Percentiles rank a stretch among this genome's conserved stretches.
Conservation (phyloP, 1,139 yeast genomes). For the Taphrina pruni region DNA sequence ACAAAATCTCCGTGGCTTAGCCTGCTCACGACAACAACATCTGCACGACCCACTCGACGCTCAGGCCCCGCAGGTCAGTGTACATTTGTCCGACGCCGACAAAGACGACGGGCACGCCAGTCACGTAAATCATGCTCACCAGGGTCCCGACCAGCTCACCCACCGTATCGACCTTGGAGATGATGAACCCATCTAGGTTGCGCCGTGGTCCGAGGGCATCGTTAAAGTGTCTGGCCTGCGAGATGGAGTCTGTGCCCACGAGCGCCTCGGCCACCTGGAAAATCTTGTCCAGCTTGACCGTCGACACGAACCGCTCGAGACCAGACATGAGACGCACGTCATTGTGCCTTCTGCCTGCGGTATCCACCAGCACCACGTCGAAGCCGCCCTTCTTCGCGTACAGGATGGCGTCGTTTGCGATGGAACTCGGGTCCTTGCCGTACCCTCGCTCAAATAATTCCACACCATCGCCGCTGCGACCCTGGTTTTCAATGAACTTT, state of each 20-base stretch:
- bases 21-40: constrained; percentile 56
- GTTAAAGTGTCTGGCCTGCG: constrained; percentile 91
- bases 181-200: constrained; percentile 84
- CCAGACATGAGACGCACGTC: constrained; percentile 97
- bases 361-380: constrained; percentile 90
- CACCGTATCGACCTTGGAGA: constrained; percentile 95
- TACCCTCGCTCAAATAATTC: constrained; percentile 93
- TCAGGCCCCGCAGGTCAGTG: constrained; percentile 89
- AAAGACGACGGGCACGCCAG: constrained; percentile 91
- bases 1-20: background rate
- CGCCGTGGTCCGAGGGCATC: constrained; percentile 88
- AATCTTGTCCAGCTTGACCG: constrained; percentile 93
- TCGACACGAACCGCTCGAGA: constrained; percentile 89
- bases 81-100: constrained; percentile 98
- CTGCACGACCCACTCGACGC: constrained; percentile 91
- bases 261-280: constrained; percentile 99
- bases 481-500: constrained; percentile 60
- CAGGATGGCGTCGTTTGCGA: constrained; percentile 92
- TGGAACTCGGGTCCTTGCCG: constrained; percentile 94
- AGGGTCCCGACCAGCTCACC: constrained; percentile 96
- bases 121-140: constrained; percentile 97
- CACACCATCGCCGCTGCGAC: constrained; percentile 61
- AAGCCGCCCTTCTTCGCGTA: constrained; percentile 63
- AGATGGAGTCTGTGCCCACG: constrained; percentile 96
- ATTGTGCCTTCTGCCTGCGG: constrained; percentile 97